A percentile compares a stretch with the other conserved stretches of the same genome.
Conservation (phyloP, 148 eudicot genomes). For the Pharnaceum exiguum region DNA sequence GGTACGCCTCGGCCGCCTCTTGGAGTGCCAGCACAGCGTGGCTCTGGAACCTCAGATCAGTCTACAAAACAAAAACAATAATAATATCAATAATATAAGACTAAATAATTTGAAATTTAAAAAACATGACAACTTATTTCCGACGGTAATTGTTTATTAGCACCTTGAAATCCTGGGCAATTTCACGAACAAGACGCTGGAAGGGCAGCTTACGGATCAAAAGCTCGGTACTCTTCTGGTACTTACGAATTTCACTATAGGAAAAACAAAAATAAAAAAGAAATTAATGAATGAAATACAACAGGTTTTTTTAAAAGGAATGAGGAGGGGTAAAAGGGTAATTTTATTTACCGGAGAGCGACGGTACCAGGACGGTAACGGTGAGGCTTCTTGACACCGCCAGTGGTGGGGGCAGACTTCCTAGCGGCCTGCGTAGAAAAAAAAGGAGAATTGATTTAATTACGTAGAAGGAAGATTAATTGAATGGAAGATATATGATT, state of each 20-base stretch:
- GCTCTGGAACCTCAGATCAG: slow-evolving; percentile 28
- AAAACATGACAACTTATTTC: too few species aligned
- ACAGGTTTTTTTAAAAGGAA: background rate
- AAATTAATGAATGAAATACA: background rate
- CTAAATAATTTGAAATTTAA: background rate
- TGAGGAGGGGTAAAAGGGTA: too few species aligned
- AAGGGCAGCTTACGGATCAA: slow-evolving; percentile 24
- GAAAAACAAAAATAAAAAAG: background rate
- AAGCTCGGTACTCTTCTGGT: slow-evolving; percentile 24
- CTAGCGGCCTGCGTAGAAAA: slow-evolving; percentile 17
- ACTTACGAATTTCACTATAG: slow-evolving; percentile 23
- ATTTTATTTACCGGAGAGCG: slow-evolving; percentile 18
- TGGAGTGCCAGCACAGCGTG: slow-evolving; percentile 27
- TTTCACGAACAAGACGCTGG: slow-evolving; percentile 28
- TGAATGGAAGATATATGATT: background rate
- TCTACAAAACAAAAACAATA: slow-evolving; percentile 12
- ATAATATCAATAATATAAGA: too few species aligned
- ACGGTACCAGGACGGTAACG: slow-evolving; percentile 27
- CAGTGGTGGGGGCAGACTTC: slow-evolving; percentile 25
- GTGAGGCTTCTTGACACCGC: slow-evolving; percentile 26
- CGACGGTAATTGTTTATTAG: too few species aligned
- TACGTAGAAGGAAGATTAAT: background rate
- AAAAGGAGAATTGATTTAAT: background rate
- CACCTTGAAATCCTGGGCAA: slow-evolving; percentile 30
- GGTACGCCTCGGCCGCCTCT: slow-evolving; percentile 28